phyloP scores from a whole-genome alignment of 345 rosid species.

The Murraya koenigii region DNA sequence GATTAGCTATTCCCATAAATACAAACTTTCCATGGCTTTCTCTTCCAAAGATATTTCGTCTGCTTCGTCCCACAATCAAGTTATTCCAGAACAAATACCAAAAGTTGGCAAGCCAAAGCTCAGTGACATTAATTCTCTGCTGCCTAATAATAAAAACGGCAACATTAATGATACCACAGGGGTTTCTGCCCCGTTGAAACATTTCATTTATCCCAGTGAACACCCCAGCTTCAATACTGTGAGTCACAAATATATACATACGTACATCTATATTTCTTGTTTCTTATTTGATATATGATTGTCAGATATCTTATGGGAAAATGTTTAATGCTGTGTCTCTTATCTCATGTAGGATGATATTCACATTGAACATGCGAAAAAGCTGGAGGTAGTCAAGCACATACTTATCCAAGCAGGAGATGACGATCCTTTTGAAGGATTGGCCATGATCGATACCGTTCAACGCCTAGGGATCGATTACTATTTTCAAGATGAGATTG shows the following conservation, averaged over 20 bases:
- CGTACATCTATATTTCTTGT: too few species aligned
- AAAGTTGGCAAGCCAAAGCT: not conserved
- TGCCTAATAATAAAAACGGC: not conserved
- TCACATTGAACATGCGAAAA: not conserved
- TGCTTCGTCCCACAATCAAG: not conserved
- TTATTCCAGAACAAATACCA: not conserved
- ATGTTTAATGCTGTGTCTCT: not conserved
- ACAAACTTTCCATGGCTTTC: not conserved
- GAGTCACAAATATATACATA: too few species aligned
- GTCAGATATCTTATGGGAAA: not conserved
- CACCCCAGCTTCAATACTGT: not conserved
- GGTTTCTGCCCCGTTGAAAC: not conserved
- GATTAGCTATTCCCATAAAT: not conserved
- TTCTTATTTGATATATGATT: not conserved
- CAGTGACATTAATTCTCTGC: not conserved
- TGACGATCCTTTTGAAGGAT: not conserved
- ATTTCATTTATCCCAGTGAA: not conserved
- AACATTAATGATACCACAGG: not conserved
- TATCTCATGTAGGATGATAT: not conserved
- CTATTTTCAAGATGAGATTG: conserved; percentile 1
- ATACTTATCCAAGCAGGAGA: not conserved
- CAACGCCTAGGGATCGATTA: conserved; percentile 4
- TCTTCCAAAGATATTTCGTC: not conserved
- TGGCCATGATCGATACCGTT: not conserved
- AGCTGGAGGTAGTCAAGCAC: not conserved